phyloP scores from a whole-genome alignment of 148 eudicot species.

The Hydrangea macrophylla region DNA sequence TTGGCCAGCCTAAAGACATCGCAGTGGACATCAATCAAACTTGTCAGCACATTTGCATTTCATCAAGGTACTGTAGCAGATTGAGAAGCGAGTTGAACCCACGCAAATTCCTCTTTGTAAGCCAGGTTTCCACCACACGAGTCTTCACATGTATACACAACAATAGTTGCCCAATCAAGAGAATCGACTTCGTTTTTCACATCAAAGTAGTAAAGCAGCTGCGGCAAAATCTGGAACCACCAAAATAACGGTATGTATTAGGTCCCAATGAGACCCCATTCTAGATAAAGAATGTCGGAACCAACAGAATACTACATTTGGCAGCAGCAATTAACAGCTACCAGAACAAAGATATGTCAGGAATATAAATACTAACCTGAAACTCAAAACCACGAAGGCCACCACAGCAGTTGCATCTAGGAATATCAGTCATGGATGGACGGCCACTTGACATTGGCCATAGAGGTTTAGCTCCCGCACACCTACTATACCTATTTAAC shows the following conservation, averaged over 20 bases:
- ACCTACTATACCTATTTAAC: conserved; percentile 46
- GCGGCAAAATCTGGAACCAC: conserved; percentile 70
- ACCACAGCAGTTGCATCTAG: conserved; percentile 60
- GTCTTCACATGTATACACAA: conserved; percentile 63
- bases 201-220: conserved; percentile 71
- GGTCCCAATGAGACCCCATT: not conserved
- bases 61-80: conserved; percentile 20
- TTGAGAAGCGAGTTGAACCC: conserved; percentile 80
- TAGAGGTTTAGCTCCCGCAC: conserved; percentile 56
- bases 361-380: conserved; percentile 41
- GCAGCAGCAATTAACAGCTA: too few species aligned
- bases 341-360: too few species aligned
- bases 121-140: conserved; percentile 56
- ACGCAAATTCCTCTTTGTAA: conserved; percentile 84
- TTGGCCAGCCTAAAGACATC: not conserved
- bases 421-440: conserved; percentile 61
- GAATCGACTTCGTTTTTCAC: conserved; percentile 71
- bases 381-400: conserved; percentile 50
- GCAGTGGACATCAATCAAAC: not conserved
- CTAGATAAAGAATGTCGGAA: not conserved
- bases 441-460: conserved; percentile 81
- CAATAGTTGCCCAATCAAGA: conserved; percentile 86
- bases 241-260: conserved; percentile 1
- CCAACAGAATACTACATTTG: too few species aligned
- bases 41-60: not conserved